Evolutionary conservation across 2,329 filamentous ascomycete species (phyloP).

Genomic region (Furcasterigmium sp.): DNA sequence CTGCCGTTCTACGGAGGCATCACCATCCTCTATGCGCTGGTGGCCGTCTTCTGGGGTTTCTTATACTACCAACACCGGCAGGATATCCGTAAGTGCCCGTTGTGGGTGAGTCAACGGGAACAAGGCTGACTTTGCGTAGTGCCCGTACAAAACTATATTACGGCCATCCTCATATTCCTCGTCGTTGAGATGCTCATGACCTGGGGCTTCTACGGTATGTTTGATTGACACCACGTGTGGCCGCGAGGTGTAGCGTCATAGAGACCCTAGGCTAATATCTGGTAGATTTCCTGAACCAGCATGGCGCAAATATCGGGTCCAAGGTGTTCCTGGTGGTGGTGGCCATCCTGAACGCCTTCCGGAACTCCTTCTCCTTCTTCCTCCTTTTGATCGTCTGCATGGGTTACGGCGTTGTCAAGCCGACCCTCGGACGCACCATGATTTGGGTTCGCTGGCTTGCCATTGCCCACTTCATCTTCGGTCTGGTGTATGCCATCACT

Average conservation of each 20-base stretch:
- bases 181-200: slow-evolving; percentile 97
- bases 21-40: slow-evolving; percentile 86
- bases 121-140: slow-evolving; percentile 42
- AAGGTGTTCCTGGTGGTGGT: slow-evolving; percentile 87
- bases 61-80: slow-evolving; percentile 90
- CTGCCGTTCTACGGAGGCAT: slow-evolving; percentile 94
- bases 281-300: slow-evolving; percentile 82
- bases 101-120: not conserved
- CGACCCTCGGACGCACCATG: slow-evolving; percentile 88
- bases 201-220: slow-evolving; percentile 88
- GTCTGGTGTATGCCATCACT: slow-evolving; percentile 85
- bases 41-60: slow-evolving; percentile 86
- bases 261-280: slow-evolving; percentile 32
- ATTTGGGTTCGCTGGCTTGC: slow-evolving; percentile 87
- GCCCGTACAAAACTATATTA: slow-evolving; percentile 98
- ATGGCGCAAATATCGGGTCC: slow-evolving; percentile 76
- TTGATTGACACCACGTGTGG: not conserved
- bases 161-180: slow-evolving; percentile 89
- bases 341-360: slow-evolving; percentile 85
- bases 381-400: slow-evolving; percentile 96
- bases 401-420: slow-evolving; percentile 98
- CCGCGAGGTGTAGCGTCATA: too few relatives aligned
- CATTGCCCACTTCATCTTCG: slow-evolving; percentile 89
- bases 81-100: slow-evolving; percentile 67
- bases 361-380: slow-evolving; percentile 99